Evolutionary conservation across 2,329 filamentous ascomycete species (phyloP).

Genomic region (Aspergillus sp.): DNA sequence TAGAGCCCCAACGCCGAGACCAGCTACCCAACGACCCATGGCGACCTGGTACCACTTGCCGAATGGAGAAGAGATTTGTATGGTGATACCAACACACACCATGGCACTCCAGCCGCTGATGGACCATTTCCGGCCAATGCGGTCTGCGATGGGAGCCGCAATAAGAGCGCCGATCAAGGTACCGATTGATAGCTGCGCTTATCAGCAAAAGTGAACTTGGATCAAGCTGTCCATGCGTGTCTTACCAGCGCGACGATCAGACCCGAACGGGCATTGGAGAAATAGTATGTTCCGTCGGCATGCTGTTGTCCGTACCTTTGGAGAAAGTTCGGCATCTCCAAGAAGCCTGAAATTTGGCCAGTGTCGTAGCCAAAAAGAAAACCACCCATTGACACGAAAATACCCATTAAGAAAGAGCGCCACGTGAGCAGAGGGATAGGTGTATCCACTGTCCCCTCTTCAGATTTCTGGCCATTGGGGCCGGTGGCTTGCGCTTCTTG

Average conservation of each 20-base stretch:
- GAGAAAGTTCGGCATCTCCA: slow-evolving; percentile 46
- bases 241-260: slow-evolving; percentile 46
- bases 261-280: slow-evolving; percentile 45
- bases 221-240: not conserved
- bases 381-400: slow-evolving; percentile 13
- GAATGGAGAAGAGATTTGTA: slow-evolving; percentile 44
- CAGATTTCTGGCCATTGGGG: not conserved
- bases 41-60: slow-evolving; percentile 45
- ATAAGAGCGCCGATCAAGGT: slow-evolving; percentile 46
- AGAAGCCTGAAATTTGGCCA: slow-evolving; percentile 36
- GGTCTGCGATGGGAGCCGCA: slow-evolving; percentile 45
- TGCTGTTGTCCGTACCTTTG: slow-evolving; percentile 38
- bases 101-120: slow-evolving; percentile 44
- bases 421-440: slow-evolving; percentile 39
- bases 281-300: slow-evolving; percentile 35
- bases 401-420: slow-evolving; percentile 32
- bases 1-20: slow-evolving; percentile 46
- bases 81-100: slow-evolving; percentile 42
- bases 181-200: slow-evolving; percentile 44
- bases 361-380: slow-evolving; percentile 18
- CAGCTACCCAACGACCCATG: slow-evolving; percentile 46
- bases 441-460: slow-evolving; percentile 23
- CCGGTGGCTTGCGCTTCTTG: not conserved
- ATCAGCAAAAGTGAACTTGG: not conserved
- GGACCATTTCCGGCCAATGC: slow-evolving; percentile 45